Evolutionary conservation across 2,329 filamentous ascomycete genomes (phyloP), one percentile per base, ranked within the genome.

Genomic region (Botrytis squamosa): DNA sequence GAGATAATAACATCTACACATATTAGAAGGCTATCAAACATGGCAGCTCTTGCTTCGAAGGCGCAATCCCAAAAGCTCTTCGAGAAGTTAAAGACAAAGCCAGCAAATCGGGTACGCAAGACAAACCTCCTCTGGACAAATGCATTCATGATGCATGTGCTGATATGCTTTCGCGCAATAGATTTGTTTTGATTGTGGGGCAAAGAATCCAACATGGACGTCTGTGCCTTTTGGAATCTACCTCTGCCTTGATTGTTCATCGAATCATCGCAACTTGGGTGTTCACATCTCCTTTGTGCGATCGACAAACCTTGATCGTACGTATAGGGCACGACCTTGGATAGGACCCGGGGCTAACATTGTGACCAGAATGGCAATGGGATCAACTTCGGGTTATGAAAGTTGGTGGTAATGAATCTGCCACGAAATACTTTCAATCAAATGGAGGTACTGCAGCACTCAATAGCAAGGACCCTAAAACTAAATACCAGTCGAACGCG

Each of bases 211-310:
- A 76, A 98, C 96, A 74, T 99, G 96, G 96, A 97, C 95, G 12
- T 98, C 95, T 10, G 95, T 98, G 46, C 95, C 95, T 18, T 94
- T 99, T 77, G 96, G 93, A 81, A 98, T 99, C 83, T 99, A 98
- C 83, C 90, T 99, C 36, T 99, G 96, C 82, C 91, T 99, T 80
- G 96, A 99, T 85, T 99, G 96, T 86, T 98, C 95, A 60, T 92
- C 95, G 73, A 94, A 98, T 83, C 96, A 99, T 84, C 92, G 96
- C 80, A 98, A 98, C 84, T 91, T 99, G 80, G 96, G 96, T 83
- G 95, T 98, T 75, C 96, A 99, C 85, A 98, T 99, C 84, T 98
- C 95, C 79, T 99, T 99, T 86, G 96, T 99, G 80, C 92, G 96
- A 81, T 98, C 95, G 75, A 98, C 95, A 76, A 98, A 98, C 84